Evolutionary conservation across 257 asterid genomes (phyloP), one percentile per base, ranked within the genome.

Genomic region (Nicotiana knightiana): DNA sequence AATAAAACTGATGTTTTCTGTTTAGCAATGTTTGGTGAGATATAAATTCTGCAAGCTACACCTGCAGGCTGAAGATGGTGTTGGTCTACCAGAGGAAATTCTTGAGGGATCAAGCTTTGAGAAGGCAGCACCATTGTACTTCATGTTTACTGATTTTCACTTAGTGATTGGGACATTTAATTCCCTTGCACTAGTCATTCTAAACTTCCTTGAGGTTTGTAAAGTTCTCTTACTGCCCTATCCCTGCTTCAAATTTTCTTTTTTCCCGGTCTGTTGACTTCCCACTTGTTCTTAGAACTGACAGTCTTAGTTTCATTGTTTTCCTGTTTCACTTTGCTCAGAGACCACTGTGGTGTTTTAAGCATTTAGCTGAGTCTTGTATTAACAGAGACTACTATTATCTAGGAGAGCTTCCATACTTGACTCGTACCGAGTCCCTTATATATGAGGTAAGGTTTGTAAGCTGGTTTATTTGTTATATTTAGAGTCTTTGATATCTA

Each of bases 321-420:
- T 70, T 83, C 35, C 80, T 46, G 3, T 82, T 84, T 63, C 51
- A n/a, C 76, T 57, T 53, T 84, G 13, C 80, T 87, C 97, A 95
- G 99, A 93, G 87, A 90, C 99, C 99, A 81, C 82, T 95, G 84
- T 95, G 99, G 99, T 95, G 98, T 88, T 82, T 89, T 81, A 84
- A 84, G 87, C 82, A 86, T 58, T 84, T 88, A 46, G 76, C 67
- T 6, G 76, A 79, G 79, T 79, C 90, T 68, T 95, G 99, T 90
- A 89, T 87, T 68, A 35, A 91, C 61, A 89, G 97, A 90, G 92
- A 70, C 7, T 95, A 88, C 88, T 95, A 89, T 90, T 95, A 87
- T 86, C 90, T 95, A 39, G 98, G 98, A 83, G 86, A 93, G 89
- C 90, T 95, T 24, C 97, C 98, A 46, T 95, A 90, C 87, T 88